Evolutionary conservation across 1,139 yeast genomes (phyloP).

Genomic region (Zhuliangozyma blackwelliae): DNA sequence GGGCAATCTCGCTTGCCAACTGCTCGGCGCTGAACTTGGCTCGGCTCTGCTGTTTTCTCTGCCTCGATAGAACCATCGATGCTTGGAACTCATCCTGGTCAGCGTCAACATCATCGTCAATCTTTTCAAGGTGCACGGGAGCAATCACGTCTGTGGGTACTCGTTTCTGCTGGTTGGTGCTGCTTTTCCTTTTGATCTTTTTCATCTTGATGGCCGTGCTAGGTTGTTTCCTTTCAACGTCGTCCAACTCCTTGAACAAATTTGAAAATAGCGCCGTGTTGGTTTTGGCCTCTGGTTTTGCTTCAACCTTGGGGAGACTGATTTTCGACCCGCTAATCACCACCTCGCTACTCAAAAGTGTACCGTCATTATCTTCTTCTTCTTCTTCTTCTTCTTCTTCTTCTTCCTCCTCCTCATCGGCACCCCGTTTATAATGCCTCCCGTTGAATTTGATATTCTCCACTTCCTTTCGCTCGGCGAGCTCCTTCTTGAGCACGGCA

Average conservation of each 20-base stretch:
- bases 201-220: conserved; percentile 41
- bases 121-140: conserved; percentile 27
- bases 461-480: conserved; percentile 21
- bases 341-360: conserved; percentile 5
- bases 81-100: conserved; percentile 48
- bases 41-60: conserved; percentile 29
- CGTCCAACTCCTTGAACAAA: conserved; percentile 23
- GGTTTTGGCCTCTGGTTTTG: not conserved
- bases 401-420: conserved; percentile 1
- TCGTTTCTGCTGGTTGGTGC: conserved; percentile 8
- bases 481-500: conserved; percentile 20
- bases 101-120: conserved; percentile 27
- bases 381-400: conserved; percentile 10
- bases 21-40: conserved; percentile 39
- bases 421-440: conserved; percentile 10
- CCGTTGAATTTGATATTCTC: conserved; percentile 25
- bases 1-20: conserved; percentile 42
- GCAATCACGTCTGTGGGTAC: conserved; percentile 11
- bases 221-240: conserved; percentile 36
- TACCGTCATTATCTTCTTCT: conserved; percentile 13
- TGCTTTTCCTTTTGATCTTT: conserved; percentile 33
- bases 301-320: conserved; percentile 6
- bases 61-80: conserved; percentile 37
- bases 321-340: conserved; percentile 6
- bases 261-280: conserved; percentile 7